Conservation (phyloP, 257 asterid species). For the Prunella vulgaris region DNA sequence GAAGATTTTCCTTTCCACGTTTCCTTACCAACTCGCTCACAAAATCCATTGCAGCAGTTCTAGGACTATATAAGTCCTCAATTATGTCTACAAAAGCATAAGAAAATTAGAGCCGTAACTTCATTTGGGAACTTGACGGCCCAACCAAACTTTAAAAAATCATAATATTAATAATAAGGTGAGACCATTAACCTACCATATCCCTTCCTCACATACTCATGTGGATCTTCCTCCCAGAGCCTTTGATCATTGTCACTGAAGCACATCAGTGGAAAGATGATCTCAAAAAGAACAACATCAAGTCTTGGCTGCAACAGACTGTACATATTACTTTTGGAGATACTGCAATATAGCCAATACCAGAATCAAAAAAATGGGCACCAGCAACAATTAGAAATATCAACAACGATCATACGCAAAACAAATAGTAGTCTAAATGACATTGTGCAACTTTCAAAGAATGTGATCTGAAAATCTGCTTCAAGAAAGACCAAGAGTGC, state of each 20-base stretch:
- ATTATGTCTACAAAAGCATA: slow-evolving; percentile 61
- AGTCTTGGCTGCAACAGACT: slow-evolving; percentile 82
- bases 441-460: neutral
- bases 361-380: slow-evolving; percentile 21
- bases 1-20: slow-evolving; percentile 96
- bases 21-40: slow-evolving; percentile 96
- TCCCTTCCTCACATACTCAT: slow-evolving; percentile 98
- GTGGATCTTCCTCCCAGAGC: slow-evolving; percentile 99
- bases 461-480: neutral
- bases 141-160: neutral
- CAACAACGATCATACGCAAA: neutral
- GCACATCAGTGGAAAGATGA: slow-evolving; percentile 97
- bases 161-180: neutral
- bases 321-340: slow-evolving; percentile 82
- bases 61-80: slow-evolving; percentile 95
- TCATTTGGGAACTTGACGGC: slow-evolving; percentile 7
- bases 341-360: slow-evolving; percentile 45
- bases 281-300: slow-evolving; percentile 82
- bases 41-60: slow-evolving; percentile 99
- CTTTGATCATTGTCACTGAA: slow-evolving; percentile 87
- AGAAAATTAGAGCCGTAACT: neutral
- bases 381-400: slow-evolving; percentile 1
- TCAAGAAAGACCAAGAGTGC: neutral
- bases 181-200: slow-evolving; percentile 54
- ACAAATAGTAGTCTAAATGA: neutral